Conservation (phyloP, 108 stramenopile species). For the Nitzschia putrida region DNA sequence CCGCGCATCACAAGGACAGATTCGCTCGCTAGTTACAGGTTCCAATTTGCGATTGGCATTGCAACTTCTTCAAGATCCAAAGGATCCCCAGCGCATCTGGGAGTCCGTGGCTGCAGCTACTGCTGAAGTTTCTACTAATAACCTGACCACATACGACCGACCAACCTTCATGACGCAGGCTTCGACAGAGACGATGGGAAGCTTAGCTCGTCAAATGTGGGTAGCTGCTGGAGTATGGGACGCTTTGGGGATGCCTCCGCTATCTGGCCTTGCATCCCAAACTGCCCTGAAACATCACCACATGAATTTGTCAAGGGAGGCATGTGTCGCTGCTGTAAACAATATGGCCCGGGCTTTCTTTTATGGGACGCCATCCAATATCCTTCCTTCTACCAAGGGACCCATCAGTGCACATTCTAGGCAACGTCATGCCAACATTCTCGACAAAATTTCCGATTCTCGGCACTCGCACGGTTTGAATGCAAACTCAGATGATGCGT, state of each 20-base stretch:
- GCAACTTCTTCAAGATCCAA: constrained; percentile 16
- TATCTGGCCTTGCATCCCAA: constrained; percentile 52
- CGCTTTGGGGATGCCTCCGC: constrained; percentile 47
- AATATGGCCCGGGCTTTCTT: constrained; percentile 48
- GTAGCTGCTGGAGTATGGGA: constrained; percentile 74
- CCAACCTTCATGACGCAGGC: constrained; percentile 48
- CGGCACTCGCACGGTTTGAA: constrained; percentile 1
- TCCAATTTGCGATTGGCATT: constrained; percentile 43
- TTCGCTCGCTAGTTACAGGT: constrained; percentile 42
- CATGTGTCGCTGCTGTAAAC: constrained; percentile 30
- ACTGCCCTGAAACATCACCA: constrained; percentile 28
- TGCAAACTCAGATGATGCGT: constrained; percentile 11
- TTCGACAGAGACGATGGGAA: constrained; percentile 43
- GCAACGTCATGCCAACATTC: constrained; percentile 6
- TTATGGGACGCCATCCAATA: constrained; percentile 48
- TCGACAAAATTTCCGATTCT: not conserved
- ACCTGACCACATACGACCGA: constrained; percentile 40
- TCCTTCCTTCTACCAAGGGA: not conserved
- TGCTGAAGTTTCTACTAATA: constrained; percentile 32
- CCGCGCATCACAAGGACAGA: constrained; percentile 35
- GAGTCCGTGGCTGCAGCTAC: constrained; percentile 12
- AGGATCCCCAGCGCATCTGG: constrained; percentile 13
- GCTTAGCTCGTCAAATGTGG: constrained; percentile 47
- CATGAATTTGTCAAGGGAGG: constrained; percentile 9
- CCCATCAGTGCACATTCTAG: not conserved